Evolutionary conservation across 1,284 basidiomycete species (phyloP), one percentile per base, ranked within the genome.

Genomic region (Coriolopsis trogii): DNA sequence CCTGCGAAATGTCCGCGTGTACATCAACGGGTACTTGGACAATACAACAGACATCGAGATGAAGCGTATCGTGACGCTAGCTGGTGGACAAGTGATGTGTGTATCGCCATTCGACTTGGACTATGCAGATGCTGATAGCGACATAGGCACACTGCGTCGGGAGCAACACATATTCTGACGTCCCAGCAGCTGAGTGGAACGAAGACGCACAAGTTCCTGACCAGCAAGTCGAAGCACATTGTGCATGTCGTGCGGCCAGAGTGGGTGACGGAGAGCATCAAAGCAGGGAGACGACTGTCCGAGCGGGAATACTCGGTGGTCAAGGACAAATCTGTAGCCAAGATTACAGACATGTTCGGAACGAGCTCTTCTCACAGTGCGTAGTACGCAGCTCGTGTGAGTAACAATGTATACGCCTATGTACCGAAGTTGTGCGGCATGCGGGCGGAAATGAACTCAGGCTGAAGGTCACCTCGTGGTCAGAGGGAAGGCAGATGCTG

Each of bases 1-100:
- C 36, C 61, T 85, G 50, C 63, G 63, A 30, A 74, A 75, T 49
- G 73, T 79, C 25, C 46, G 56, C 33, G 71, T 82, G 20, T 87
- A 87, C 59, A 84, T 89, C 62, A 76, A 84, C 55, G 87, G 87
- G 1, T 88, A 82, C 61, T 70, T 89, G 51, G 74, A 73, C 29
- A 75, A 77, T 39, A 89, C 86, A 15, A 90, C 87, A 6, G 88
- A 89, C 62, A 79, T 86, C 41, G 87, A 89, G 67, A 82, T 89
- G 75, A 89, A 83, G 68, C 72, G 80, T 52, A 70, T 82, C 15
- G 73, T 89, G 13, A 65, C 70, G 12, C 69, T 77, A 40, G 81
- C 80, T 40, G 87, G 88, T 5, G 87, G 87, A 15, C 64, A 56
- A 58, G 72, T 66, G 56, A 70, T 66, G 73, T 87, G 76, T 71